These are phyloP conservation scores for Solanum aculeatissimum DNA, from an alignment of 305 asterid species.

Conservation along the genomic window DNA sequence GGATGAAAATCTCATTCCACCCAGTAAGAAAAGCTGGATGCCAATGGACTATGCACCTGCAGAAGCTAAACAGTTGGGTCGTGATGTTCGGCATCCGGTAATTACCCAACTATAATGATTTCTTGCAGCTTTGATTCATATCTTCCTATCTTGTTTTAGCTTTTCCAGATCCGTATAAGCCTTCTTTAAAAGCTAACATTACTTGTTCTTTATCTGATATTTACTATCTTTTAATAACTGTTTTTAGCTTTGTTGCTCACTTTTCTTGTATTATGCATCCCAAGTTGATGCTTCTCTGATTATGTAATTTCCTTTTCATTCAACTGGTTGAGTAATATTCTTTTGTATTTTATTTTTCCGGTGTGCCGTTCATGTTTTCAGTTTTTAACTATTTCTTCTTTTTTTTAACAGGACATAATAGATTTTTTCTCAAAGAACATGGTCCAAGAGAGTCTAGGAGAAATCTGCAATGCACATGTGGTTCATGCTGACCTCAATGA, in stretches of 20 bases:
- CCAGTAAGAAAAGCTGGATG: conserved; percentile 62
- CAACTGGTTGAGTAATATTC: neutral
- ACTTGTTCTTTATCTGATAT: neutral
- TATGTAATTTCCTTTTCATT: neutral
- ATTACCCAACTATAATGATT: conserved; percentile 1
- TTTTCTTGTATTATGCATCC: neutral
- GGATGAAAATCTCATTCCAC: conserved; percentile 88
- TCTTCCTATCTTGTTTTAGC: neutral
- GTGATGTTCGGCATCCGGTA: conserved; percentile 51
- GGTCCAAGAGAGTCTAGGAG: conserved; percentile 77
- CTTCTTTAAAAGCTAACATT: neutral
- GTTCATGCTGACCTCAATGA: conserved; percentile 86
- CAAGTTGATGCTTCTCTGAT: neutral
- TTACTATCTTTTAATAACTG: neutral
- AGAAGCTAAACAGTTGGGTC: conserved; percentile 34
- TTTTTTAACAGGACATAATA: conserved; percentile 55
- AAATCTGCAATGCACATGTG: conserved; percentile 92
- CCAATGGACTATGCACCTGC: conserved; percentile 79
- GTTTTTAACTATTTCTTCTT: neutral
- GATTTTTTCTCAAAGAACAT: conserved; percentile 67
- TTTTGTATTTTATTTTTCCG: neutral
- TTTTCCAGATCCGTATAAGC: neutral
- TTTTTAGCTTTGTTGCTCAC: neutral
- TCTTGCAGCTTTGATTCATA: conserved; percentile 1
- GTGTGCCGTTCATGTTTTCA: neutral